These are phyloP conservation scores for Margaritispora aquatica DNA, from an alignment of 495 filamentous ascomycete genomes.

Conservation along the genomic window DNA sequence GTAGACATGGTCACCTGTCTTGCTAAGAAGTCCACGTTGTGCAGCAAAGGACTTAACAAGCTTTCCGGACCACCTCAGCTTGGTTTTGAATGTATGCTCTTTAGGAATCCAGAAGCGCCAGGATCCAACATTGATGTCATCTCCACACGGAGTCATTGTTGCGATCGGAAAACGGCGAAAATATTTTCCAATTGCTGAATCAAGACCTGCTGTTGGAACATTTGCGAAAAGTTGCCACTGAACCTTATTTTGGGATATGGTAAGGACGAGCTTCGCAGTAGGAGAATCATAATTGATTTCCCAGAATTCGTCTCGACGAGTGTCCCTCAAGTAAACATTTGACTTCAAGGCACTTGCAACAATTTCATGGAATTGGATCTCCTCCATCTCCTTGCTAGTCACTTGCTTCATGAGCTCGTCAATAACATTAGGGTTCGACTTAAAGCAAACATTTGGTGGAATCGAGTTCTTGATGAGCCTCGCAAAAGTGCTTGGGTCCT, in stretches of 20 bases:
- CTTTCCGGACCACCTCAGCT: constrained; percentile 26
- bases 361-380: not conserved
- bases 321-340: not conserved
- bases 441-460: constrained; percentile 37
- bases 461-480: constrained; percentile 33
- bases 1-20: not conserved
- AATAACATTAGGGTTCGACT: not conserved
- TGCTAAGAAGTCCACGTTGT: constrained; percentile 21
- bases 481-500: constrained; percentile 43
- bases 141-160: constrained; percentile 34
- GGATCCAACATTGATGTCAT: constrained; percentile 34
- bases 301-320: constrained; percentile 42
- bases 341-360: not conserved
- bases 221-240: constrained; percentile 54
- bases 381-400: not conserved
- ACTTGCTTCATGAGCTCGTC: not conserved
- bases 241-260: constrained; percentile 32
- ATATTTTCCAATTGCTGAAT: constrained; percentile 38
- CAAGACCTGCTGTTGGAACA: constrained; percentile 29
- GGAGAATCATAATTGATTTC: constrained; percentile 44
- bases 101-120: constrained; percentile 48
- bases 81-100: constrained; percentile 18
- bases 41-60: constrained; percentile 31
- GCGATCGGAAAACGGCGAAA: constrained; percentile 48
- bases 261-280: constrained; percentile 40